Evolutionary conservation across 805 yeast species (phyloP).

Genomic region (Torulaspora indica): DNA sequence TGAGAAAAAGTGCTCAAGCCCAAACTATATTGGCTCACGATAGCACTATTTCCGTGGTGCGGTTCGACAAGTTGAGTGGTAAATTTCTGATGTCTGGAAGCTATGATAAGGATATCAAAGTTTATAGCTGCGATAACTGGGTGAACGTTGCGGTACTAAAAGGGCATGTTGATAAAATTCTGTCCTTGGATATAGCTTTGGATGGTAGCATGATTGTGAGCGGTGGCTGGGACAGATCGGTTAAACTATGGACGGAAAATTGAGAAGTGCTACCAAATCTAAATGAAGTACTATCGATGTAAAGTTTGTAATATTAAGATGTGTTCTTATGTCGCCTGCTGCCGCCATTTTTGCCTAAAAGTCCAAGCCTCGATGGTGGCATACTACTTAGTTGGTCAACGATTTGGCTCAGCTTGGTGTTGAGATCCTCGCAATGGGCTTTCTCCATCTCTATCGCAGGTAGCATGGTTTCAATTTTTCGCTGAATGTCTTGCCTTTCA

Average conservation of each 20-base stretch:
- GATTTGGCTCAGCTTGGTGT: slow-evolving; percentile 16
- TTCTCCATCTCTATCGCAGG: slow-evolving; percentile 16
- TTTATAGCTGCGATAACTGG: slow-evolving; percentile 74
- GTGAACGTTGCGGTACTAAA: slow-evolving; percentile 45
- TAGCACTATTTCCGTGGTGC: slow-evolving; percentile 62
- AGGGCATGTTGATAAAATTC: slow-evolving; percentile 63
- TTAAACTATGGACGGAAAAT: slow-evolving; percentile 53
- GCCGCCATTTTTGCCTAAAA: slow-evolving; percentile 15
- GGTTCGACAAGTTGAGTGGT: slow-evolving; percentile 45
- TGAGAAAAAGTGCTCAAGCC: slow-evolving; percentile 45
- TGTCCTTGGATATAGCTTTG: slow-evolving; percentile 56
- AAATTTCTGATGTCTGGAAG: slow-evolving; percentile 55
- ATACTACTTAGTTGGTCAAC: slow-evolving; percentile 23
- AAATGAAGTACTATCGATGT: not conserved
- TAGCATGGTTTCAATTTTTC: slow-evolving; percentile 14
- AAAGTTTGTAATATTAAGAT: slow-evolving; percentile 2
- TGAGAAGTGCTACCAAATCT: not conserved
- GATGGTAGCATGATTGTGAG: slow-evolving; percentile 47
- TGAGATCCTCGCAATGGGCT: slow-evolving; percentile 10
- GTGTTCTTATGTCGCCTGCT: slow-evolving; percentile 15
- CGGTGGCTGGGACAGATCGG: slow-evolving; percentile 81
- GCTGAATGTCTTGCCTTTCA: slow-evolving; percentile 8
- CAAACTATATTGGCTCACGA: slow-evolving; percentile 67
- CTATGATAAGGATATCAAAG: slow-evolving; percentile 63
- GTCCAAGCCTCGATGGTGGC: slow-evolving; percentile 27